These are phyloP conservation scores for Rhizophora apiculata DNA, from an alignment of 345 rosid genomes.

Conservation along the genomic window DNA sequence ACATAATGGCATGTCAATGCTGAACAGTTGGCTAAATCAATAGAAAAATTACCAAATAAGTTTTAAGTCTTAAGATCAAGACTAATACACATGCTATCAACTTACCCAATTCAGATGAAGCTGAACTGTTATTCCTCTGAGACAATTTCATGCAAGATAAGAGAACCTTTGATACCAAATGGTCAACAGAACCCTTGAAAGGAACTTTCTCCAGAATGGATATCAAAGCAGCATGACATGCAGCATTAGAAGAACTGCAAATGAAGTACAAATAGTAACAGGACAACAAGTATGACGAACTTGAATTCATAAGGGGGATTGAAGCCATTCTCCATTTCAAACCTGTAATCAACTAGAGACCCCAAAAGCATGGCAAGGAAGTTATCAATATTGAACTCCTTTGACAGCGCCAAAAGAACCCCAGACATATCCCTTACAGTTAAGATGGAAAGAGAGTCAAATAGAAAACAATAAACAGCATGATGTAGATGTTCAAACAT, in stretches of 20 bases:
- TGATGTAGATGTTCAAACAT: neutral
- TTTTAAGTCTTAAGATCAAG: neutral
- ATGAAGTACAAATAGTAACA: constrained; percentile 23
- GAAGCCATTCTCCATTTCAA: constrained; percentile 19
- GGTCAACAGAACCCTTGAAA: constrained; percentile 44
- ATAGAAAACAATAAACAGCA: constrained; percentile 4
- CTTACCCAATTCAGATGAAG: constrained; percentile 54
- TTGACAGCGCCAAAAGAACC: constrained; percentile 59
- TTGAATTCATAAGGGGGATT: neutral
- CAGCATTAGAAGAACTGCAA: constrained; percentile 68
- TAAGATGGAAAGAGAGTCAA: constrained; percentile 13
- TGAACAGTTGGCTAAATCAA: neutral
- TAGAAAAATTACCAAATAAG: neutral
- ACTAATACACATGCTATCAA: neutral
- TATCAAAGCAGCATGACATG: constrained; percentile 42
- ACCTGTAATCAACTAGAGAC: constrained; percentile 71
- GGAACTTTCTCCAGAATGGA: constrained; percentile 70
- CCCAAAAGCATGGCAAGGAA: constrained; percentile 63
- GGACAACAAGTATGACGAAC: neutral
- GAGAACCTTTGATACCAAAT: constrained; percentile 57
- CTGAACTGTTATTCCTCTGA: constrained; percentile 40
- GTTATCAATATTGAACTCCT: constrained; percentile 68
- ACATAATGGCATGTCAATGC: neutral
- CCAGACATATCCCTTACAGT: constrained; percentile 52
- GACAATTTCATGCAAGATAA: constrained; percentile 55